Evolutionary conservation across 2,329 filamentous ascomycete species (phyloP).

Genomic region (Aureobasidium uvarum): DNA sequence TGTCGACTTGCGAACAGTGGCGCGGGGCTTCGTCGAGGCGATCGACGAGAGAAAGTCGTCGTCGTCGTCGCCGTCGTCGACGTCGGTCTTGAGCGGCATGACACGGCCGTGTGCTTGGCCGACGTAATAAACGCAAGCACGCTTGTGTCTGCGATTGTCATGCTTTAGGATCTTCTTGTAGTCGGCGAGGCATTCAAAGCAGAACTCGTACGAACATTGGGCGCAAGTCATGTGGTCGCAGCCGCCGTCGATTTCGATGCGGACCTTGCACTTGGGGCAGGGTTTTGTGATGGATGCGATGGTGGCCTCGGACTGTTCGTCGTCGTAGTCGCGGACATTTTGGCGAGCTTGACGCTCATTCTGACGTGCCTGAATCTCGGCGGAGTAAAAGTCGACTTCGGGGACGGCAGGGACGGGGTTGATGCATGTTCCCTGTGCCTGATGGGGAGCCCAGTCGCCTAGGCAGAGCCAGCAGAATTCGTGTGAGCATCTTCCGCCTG

Average conservation of each 20-base stretch:
- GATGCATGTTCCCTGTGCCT: not conserved
- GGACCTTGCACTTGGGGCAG: slow-evolving; percentile 36
- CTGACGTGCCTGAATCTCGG: not conserved
- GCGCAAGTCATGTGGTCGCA: slow-evolving; percentile 36
- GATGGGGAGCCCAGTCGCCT: not conserved
- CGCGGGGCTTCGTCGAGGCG: not conserved
- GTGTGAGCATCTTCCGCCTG: not conserved
- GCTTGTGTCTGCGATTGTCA: not conserved
- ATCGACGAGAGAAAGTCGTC: not conserved
- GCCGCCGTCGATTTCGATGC: slow-evolving; percentile 38
- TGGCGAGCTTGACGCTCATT: not conserved
- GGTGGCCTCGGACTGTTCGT: slow-evolving; percentile 27
- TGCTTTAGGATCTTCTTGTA: slow-evolving; percentile 16
- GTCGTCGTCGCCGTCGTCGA: not conserved
- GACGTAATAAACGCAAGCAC: not conserved
- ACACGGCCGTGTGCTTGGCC: not conserved
- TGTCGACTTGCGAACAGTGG: not conserved
- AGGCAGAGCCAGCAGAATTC: slow-evolving; percentile 10
- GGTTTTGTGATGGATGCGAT: slow-evolving; percentile 33
- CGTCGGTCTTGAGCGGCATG: not conserved
- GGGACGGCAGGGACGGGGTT: not conserved
- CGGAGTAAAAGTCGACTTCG: not conserved
- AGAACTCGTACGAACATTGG: slow-evolving; percentile 34
- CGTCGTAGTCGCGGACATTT: slow-evolving; percentile 20
- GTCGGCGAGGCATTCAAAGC: slow-evolving; percentile 34